Evolutionary conservation across 169 alveolate species (phyloP), one percentile per base, ranked within the genome.

Genomic region (Eimeria maxima): DNA sequence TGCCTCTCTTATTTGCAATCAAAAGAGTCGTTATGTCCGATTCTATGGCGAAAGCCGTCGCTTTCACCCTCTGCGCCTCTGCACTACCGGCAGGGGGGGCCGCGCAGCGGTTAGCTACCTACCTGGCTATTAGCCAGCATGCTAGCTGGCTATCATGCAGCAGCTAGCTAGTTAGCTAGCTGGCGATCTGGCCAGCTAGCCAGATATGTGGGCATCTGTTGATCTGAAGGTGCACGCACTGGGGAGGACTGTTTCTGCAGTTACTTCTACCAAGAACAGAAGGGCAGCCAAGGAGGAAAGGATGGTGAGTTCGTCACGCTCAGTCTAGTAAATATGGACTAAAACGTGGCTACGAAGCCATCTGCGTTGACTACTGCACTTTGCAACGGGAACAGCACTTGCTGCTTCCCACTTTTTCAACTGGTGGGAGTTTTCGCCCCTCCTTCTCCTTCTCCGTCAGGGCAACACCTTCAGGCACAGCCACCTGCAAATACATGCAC

Each of bases 381-480:
- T 47, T 76, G 88, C 88, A 76, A 33, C 88, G 50, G 18, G 88
- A 76, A 63, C 88, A 76, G 88, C 88, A 76, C 88, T 76, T 76
- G 88, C 88, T 76, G 44, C 88, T 63, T 16, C 63, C 18, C 4
- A 76, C 63, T 63, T 76, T 29, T 42, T 29, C 63, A 76, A 76
- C 88, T 10, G 63, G 13, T 8, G 88, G 7, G 63, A 33, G 88
- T 4, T 29, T 27, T 44, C 42, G 3, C 24, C 18, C 5, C 50
- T 47, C 63, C 13, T 38, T 18, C 88, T 24, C 20, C 5, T 11
- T 71, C 18, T 7, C 24, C 18, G 67, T 7, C 67, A 3, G 60
- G 6, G 6, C 60, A 8, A 13, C 60, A 53, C 18, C 60, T 53
- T 53, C 13, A 6, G 78, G 78, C 78, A 27, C 7, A 10, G 78